Evolutionary conservation across 768 basidiomycete genomes (phyloP), one percentile per base, ranked within the genome.

Genomic region (Fistulinella prunicolor): DNA sequence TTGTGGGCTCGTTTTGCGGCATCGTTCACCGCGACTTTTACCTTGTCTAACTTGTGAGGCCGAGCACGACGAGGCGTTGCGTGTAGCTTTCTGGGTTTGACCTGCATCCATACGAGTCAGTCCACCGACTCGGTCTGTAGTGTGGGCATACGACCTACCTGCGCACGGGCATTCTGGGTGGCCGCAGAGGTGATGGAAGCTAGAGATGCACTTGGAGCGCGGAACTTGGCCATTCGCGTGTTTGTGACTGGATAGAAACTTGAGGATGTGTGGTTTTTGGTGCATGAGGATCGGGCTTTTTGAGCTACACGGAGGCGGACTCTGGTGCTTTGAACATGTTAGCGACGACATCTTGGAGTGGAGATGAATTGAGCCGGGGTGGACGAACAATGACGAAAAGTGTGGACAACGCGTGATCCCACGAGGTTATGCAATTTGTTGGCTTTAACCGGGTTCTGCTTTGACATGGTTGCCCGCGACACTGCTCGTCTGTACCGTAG

Each of bases 401-500:
- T 51, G 48, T 55, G 56, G 39, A 47, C 35, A n/a, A 21, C 29
- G 8, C 42, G 21, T 38, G 38, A 9, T 60, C 54, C 38, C 55
- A 64, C 55, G 50, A 43, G 43, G 38, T 36, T 54, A 34, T 50
- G 37, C 47, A 39, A 46, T 23, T 22, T n/a, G 6, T 37, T 20
- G 9, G 41, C 44, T 57, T 59, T 57, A 53, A 54, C 42, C 17
- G 20, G 13, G 2, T n/a, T 20, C 23, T 13, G 59, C 59, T 61
- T 61, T 58, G 59, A 51, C 51, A 66, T 66, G 63, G 38, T 52
- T 21, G 44, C 42, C 38, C 52, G 34, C 28, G 42, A 58, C 36
- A 54, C 51, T 6, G 38, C 48, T 20, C 53, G 48, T 40, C 44
- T 61, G 42, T 70, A 68, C 52, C 67, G 67, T 37, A 55, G 46